Base-by-base conservation (phyloP, 176 grass and related monocot genomes). In the Carex scoparia region DNA sequence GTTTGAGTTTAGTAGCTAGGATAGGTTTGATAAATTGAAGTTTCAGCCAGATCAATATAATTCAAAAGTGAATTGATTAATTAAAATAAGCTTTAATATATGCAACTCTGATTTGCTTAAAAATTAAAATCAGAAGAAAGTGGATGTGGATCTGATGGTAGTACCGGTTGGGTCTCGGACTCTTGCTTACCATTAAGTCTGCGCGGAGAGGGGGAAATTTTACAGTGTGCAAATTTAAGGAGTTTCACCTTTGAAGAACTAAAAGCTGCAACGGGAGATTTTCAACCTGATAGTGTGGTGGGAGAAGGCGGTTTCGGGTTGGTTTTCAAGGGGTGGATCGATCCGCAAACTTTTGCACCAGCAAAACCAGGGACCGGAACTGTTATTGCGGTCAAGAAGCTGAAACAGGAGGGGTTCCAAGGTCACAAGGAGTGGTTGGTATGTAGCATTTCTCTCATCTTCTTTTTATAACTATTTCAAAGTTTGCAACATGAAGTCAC, bases 361-460 rank as follows among this genome's bases (percentile, higher is more conserved):
- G 79, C 88, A 74, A 92, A 69, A 37, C 88, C 88, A 3, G 86
- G 88, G 42, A 90, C 4, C 61, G 91, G 86, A 72, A 86, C 87
- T 84, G 86, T 88, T 66, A 89, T 92, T 62, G 91, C 91, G 2
- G 42, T 92, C 15, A 90, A 90, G 77, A 92, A 81, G 79, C 72
- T 92, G 40, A 92, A 92, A 81, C 91, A 88, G 38, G 91, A 88
- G 79, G 91, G 91, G 62, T 90, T 86, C 49, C 91, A 92, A 69
- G 91, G 91, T 10, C 91, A 92, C 91, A 92, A 92, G 79, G 91
- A 90, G 44, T 92, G 91, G 91, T 85, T 92, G 91, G 91, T 92
- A 15, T 48, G 38, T 54, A 10, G 66, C 15, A 4, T 65, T 4
- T 37, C 84, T 0, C 16, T 38, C 33, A 23, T 23, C 23, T 23